Conservation (phyloP, 495 filamentous ascomycete genomes). For the Aspergillus olivimuriae region DNA sequence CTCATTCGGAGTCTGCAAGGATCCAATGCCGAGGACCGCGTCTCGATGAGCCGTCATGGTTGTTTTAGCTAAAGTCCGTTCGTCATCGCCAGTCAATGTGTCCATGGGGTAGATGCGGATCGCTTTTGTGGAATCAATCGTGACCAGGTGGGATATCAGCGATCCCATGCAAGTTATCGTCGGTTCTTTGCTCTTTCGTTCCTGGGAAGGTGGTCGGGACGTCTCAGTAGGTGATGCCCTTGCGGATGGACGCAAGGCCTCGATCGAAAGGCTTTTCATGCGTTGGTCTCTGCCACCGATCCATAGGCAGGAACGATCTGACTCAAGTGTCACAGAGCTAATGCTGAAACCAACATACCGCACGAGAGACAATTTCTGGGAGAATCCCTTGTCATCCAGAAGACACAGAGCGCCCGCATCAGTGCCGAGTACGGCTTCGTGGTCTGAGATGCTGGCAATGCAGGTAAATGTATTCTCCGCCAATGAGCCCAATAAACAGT, state of each 20-base stretch:
- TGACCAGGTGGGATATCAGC: slow-evolving; percentile 61
- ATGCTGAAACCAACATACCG: slow-evolving; percentile 33
- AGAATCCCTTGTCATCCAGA: slow-evolving; percentile 68
- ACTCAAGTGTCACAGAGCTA: slow-evolving; percentile 50
- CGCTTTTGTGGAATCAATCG: slow-evolving; percentile 64
- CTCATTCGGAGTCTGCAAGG: slow-evolving; percentile 49
- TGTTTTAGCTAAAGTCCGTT: slow-evolving; percentile 24
- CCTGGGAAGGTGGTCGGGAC: slow-evolving; percentile 14
- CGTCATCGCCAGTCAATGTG: slow-evolving; percentile 22
- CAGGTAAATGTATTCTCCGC: slow-evolving; percentile 79
- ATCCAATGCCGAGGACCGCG: slow-evolving; percentile 67
- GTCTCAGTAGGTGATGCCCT: slow-evolving; percentile 22
- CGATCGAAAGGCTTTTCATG: slow-evolving; percentile 34
- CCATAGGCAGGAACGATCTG: slow-evolving; percentile 43
- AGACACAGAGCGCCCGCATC: slow-evolving; percentile 44
- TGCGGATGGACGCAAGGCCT: slow-evolving; percentile 24
- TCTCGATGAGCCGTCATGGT: slow-evolving; percentile 65
- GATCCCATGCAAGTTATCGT: slow-evolving; percentile 61
- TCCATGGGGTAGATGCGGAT: slow-evolving; percentile 56
- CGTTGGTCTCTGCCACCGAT: slow-evolving; percentile 47
- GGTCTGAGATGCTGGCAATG: slow-evolving; percentile 64
- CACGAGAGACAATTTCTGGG: slow-evolving; percentile 51
- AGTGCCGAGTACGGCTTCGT: slow-evolving; percentile 42
- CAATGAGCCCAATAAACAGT: slow-evolving; percentile 50
- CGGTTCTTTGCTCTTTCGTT: slow-evolving; percentile 25